Evolutionary conservation across 768 basidiomycete species (phyloP).

Genomic region (Imleria badia): DNA sequence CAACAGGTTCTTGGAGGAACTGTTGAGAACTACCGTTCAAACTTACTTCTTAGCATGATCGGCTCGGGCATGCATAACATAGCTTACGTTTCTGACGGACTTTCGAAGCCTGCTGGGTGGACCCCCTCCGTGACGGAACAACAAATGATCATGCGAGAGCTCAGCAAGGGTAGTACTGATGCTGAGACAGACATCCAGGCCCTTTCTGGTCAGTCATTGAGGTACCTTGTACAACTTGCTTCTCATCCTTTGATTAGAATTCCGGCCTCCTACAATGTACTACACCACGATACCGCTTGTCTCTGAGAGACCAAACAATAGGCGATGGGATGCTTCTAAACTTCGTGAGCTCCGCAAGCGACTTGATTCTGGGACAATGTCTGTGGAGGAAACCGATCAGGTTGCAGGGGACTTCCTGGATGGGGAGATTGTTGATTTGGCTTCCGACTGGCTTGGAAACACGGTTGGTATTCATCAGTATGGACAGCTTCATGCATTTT

Average conservation of each 20-base stretch:
- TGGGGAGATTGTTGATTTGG: slow-evolving; percentile 91
- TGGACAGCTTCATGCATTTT: neutral
- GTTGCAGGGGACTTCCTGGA: slow-evolving; percentile 90
- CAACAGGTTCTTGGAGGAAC: slow-evolving; percentile 90
- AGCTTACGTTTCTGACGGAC: slow-evolving; percentile 53
- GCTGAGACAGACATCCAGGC: slow-evolving; percentile 84
- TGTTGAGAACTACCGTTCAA: slow-evolving; percentile 94
- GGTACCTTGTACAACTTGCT: neutral
- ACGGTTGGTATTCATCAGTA: slow-evolving; percentile 43
- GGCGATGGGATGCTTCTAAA: slow-evolving; percentile 92
- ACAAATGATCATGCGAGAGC: slow-evolving; percentile 95
- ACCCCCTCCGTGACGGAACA: slow-evolving; percentile 82
- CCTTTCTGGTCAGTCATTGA: slow-evolving; percentile 67
- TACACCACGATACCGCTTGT: slow-evolving; percentile 94
- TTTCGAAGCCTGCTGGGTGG: slow-evolving; percentile 65
- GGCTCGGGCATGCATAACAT: slow-evolving; percentile 67
- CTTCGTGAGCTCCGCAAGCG: slow-evolving; percentile 93
- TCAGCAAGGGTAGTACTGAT: slow-evolving; percentile 73
- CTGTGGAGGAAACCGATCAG: slow-evolving; percentile 83
- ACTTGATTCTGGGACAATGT: slow-evolving; percentile 86
- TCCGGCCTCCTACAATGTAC: slow-evolving; percentile 92
- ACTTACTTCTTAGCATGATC: slow-evolving; percentile 87
- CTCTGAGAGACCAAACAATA: slow-evolving; percentile 78
- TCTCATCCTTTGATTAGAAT: slow-evolving; percentile 50
- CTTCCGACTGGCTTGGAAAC: slow-evolving; percentile 98